phyloP scores from a whole-genome alignment of 805 yeast species.

The Wickerhamiella vanderwaltii region DNA sequence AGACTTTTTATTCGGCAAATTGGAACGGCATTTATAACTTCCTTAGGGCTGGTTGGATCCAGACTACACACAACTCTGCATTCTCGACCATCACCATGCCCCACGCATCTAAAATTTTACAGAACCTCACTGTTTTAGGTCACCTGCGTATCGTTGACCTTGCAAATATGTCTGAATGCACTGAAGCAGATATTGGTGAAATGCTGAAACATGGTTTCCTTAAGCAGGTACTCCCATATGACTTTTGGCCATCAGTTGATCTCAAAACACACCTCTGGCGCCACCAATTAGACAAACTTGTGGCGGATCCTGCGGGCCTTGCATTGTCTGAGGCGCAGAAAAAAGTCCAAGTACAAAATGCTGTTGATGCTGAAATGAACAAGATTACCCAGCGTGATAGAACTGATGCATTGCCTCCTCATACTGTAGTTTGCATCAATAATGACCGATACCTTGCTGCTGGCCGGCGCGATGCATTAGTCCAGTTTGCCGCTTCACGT shows the following conservation, averaged over 20 bases:
- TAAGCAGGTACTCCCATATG: constrained; percentile 33
- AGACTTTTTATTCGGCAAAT: constrained; percentile 43
- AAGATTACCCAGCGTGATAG: background rate
- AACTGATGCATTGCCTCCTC: background rate
- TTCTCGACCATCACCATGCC: constrained; percentile 23
- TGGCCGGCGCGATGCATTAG: constrained; percentile 52
- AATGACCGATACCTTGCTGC: constrained; percentile 55
- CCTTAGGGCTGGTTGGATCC: constrained; percentile 65
- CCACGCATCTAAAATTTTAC: constrained; percentile 33
- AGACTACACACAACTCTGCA: background rate
- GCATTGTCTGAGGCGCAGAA: constrained; percentile 49
- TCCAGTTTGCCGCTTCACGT: constrained; percentile 48
- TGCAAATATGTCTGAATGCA: background rate
- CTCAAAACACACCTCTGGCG: constrained; percentile 17
- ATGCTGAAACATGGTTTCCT: constrained; percentile 42
- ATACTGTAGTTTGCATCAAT: constrained; percentile 43
- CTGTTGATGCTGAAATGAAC: constrained; percentile 12
- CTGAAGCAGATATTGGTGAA: constrained; percentile 23
- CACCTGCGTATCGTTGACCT: constrained; percentile 33
- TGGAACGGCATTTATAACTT: constrained; percentile 52
- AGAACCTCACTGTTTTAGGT: constrained; percentile 47
- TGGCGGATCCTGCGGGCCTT: constrained; percentile 44
- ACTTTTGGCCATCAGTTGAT: constrained; percentile 26
- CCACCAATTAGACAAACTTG: constrained; percentile 19
- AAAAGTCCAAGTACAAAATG: constrained; percentile 18